These are phyloP conservation scores for Botryotinia convoluta DNA, from an alignment of 2,329 filamentous ascomycete genomes.

Conservation along the genomic window DNA sequence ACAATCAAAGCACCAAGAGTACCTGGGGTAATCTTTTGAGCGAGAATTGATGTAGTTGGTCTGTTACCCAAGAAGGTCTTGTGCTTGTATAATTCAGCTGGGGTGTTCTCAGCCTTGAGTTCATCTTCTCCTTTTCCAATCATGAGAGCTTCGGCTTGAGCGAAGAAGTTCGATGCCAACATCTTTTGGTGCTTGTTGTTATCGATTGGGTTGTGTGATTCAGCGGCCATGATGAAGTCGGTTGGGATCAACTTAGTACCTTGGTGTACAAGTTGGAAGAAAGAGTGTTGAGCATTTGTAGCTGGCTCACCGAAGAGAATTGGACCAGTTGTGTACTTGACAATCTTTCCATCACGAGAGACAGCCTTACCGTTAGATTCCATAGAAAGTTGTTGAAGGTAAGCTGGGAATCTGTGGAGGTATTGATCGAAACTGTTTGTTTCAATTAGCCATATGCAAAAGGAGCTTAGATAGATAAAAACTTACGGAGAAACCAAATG, in stretches of 20 bases:
- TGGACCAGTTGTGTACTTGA: constrained; percentile 95
- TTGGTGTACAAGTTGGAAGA: constrained; percentile 99
- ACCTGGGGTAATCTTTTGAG: constrained; percentile 87
- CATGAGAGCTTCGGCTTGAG: constrained; percentile 86
- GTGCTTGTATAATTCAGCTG: constrained; percentile 82
- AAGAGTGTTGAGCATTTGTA: constrained; percentile 99
- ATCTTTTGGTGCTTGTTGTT: constrained; percentile 95
- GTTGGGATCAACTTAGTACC: constrained; percentile 98
- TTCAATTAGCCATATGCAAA: constrained; percentile 17
- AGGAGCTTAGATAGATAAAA: neutral
- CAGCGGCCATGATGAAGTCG: constrained; percentile 94
- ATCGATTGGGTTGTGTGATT: constrained; percentile 95
- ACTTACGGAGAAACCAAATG: constrained; percentile 92
- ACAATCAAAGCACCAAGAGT: constrained; percentile 93
- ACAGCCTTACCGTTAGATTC: constrained; percentile 99
- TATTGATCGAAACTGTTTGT: constrained; percentile 91
- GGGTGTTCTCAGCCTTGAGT: constrained; percentile 71
- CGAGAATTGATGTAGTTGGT: constrained; percentile 90
- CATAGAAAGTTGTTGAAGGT: constrained; percentile 99
- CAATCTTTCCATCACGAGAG: constrained; percentile 80
- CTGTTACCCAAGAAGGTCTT: constrained; percentile 99
- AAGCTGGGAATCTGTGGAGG: constrained; percentile 97
- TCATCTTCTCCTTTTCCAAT: constrained; percentile 82
- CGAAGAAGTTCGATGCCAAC: constrained; percentile 89
- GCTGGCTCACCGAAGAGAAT: constrained; percentile 97